Evolutionary conservation across 495 filamentous ascomycete genomes (phyloP), one percentile per base, ranked within the genome.

Genomic region (Neurospora sp.): DNA sequence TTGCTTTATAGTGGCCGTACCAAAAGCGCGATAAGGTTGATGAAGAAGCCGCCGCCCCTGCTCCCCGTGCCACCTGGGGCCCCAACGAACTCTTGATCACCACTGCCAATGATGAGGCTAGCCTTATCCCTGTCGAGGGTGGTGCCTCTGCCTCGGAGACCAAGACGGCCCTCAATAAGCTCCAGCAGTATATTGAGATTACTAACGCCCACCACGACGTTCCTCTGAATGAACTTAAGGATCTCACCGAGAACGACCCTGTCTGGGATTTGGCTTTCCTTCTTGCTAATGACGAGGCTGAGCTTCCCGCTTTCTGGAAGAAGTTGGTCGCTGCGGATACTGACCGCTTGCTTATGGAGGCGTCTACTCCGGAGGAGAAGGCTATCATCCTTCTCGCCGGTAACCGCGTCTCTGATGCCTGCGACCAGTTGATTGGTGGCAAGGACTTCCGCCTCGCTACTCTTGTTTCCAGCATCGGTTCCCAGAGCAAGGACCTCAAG

Each of bases 261-360:
- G 87, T 90, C 12, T 95, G 93, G 93, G 84, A 89, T 72, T 86
- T 98, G 72, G 91, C 93, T n/a, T 90, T 91, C 70, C 88, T 97
- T 39, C 87, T 99, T 23, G 98, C 96, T 78, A 94, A 97, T 74
- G 88, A 91, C 18, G 82, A 92, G 49, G 81, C 84, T 27, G 85
- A 83, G 41, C 78, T 94, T 5, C 85, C 87, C 6, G 76, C 79
- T 31, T 91, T 93, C 72, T 92, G 92, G 87, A 80, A 87, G 76
- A 81, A 85, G 27, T 83, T 92, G 72, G 91, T 94, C n/a, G 82
- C 85, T 38, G 82, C 83, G 2, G 84, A 85, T 39, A 88, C 90
- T 4, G 80, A 86, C 6, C 82, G 82, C 49, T 85, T 88, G 49
- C 85, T 86, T 49, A 81, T 82, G 49, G 82, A 85, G 71, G 87